Base-by-base conservation (phyloP, 805 yeast species). In the Yueomyces sinensis region DNA sequence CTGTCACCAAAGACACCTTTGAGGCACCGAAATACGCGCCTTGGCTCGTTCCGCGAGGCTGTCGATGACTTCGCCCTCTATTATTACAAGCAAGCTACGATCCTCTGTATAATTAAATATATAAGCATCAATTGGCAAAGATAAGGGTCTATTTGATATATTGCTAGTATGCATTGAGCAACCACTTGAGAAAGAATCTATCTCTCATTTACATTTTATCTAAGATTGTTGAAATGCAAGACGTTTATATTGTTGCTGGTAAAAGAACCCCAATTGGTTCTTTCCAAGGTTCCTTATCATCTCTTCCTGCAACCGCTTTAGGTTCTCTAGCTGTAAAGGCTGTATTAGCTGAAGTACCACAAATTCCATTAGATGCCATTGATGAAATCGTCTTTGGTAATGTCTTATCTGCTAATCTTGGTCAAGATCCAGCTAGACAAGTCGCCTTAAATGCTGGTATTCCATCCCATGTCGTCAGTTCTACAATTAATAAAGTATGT, bases 401-500 rank as follows among this genome's bases (percentile, higher is more conserved):
- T 52, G 98, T 86, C 33, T 62, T 84, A 52, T 82, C 82, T 52
- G 97, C 96, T 43, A 83, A 83, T 51, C 77, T 82, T 40, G 97
- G 98, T 42, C 98, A 89, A 65, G 86, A 89, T 39, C 97, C 98
- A 30, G 98, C 98, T 25, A 79, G 97, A 63, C 98, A 89, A 65
- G 97, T 89, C 37, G 95, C 95, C 13, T 53, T 89, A 45, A 79
- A 76, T 52, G 80, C 97, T 15, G 97, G 97, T 13, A 69, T 91
- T 35, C 74, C 83, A 33, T 75, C 79, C 44, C 65, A 73, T 41
- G 76, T 83, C 36, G 80, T 84, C 32, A 94, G 95, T 39, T 73
- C 95, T 36, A 81, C 96, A 28, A 71, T 89, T 46, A 91, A 91
- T 73, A 89, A 89, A 66, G 97, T 91, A 38, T 91, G 98, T 67